phyloP scores from a whole-genome alignment of 352 stramenopile genomes.

The Aphanomyces astaci region DNA sequence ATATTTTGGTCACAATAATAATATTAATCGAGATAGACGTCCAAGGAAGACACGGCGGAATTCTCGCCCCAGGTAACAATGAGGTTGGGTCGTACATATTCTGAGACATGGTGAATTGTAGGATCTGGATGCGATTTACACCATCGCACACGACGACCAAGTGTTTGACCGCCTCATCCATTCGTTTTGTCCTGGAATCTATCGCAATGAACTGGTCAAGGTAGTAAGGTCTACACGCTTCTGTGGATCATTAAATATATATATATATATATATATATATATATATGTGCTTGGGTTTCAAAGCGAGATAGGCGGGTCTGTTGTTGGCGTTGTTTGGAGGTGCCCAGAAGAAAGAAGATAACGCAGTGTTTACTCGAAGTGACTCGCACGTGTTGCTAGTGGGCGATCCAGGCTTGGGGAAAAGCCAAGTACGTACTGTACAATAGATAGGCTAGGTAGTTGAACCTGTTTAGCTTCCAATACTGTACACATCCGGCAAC shows the following conservation, averaged over 20 bases:
- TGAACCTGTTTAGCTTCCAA: too few relatives aligned
- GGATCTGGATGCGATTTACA: constrained; percentile 87
- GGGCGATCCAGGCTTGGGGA: constrained; percentile 93
- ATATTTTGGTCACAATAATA: too few relatives aligned
- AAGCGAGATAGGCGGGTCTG: constrained; percentile 76
- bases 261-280: too few relatives aligned
- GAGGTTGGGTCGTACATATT: too few relatives aligned
- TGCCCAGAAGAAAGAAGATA: constrained; percentile 63
- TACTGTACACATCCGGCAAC: too few relatives aligned
- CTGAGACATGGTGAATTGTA: constrained; percentile 28
- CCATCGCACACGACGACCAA: constrained; percentile 81
- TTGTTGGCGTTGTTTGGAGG: constrained; percentile 93
- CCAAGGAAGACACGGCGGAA: constrained; percentile 23
- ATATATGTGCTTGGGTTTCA: too few relatives aligned
- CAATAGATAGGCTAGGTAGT: too few relatives aligned
- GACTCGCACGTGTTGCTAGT: constrained; percentile 96
- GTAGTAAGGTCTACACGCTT: constrained; percentile 6
- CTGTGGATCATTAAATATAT: too few relatives aligned
- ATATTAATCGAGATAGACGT: not conserved
- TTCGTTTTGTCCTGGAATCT: constrained; percentile 94
- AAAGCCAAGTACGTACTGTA: constrained; percentile 83
- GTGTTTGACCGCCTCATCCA: constrained; percentile 93
- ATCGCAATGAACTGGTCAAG: constrained; percentile 98
- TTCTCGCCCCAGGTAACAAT: constrained; percentile 11
- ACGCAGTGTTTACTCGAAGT: constrained; percentile 68